phyloP scores from a whole-genome alignment of 1,284 basidiomycete genomes.

The Irpex sp. region DNA sequence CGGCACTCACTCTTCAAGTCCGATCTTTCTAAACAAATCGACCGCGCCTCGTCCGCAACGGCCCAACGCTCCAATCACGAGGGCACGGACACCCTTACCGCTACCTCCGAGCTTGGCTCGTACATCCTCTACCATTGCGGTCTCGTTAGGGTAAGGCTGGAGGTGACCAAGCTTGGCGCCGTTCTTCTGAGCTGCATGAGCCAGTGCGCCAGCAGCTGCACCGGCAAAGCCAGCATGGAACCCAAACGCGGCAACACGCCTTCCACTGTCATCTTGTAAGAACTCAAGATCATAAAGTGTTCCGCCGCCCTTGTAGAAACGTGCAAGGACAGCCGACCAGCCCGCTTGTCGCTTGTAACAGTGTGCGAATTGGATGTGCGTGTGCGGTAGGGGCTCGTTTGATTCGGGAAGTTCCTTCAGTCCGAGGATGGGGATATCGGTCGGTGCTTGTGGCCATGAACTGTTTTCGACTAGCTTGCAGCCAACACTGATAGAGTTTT shows the following conservation, averaged over 20 bases:
- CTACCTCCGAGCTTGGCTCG: constrained; percentile 65
- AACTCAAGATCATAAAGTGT: constrained; percentile 98
- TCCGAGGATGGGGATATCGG: constrained; percentile 83
- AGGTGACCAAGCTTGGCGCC: constrained; percentile 64
- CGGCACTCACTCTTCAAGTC: constrained; percentile 75
- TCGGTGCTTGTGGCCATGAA: constrained; percentile 83
- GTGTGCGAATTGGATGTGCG: constrained; percentile 98
- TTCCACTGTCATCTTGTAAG: constrained; percentile 79
- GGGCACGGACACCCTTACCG: constrained; percentile 78
- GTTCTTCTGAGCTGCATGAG: constrained; percentile 68
- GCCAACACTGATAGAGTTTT: constrained; percentile 64
- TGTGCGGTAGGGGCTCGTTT: constrained; percentile 80
- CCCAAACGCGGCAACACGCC: constrained; percentile 98
- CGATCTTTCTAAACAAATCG: constrained; percentile 92
- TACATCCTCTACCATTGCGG: constrained; percentile 76
- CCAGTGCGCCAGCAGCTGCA: constrained; percentile 90
- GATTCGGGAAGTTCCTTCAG: constrained; percentile 93
- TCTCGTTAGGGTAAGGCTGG: constrained; percentile 81
- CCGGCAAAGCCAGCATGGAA: constrained; percentile 99
- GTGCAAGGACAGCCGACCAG: constrained; percentile 85
- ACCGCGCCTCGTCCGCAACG: constrained; percentile 97
- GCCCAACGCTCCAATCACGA: constrained; percentile 96
- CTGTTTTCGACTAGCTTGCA: constrained; percentile 90
- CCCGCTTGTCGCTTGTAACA: constrained; percentile 98
- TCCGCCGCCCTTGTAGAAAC: constrained; percentile 87